Evolutionary conservation across 352 stramenopile genomes (phyloP).

Genomic region (Globisporangium lucens): DNA sequence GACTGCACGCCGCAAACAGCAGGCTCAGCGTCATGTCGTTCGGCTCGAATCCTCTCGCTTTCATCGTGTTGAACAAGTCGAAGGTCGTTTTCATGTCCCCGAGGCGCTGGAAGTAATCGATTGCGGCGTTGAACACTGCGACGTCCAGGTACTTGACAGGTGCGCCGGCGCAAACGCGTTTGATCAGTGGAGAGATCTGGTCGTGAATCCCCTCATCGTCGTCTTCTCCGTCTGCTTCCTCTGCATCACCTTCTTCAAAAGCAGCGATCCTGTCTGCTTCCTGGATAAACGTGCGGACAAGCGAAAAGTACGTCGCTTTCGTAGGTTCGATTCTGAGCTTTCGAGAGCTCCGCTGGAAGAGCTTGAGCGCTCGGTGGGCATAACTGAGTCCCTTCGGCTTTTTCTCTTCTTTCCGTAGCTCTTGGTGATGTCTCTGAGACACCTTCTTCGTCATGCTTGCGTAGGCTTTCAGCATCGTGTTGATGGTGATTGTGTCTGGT

Average conservation of each 20-base stretch:
- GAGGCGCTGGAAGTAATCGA: slow-evolving; percentile 59
- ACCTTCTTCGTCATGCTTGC: slow-evolving; percentile 13
- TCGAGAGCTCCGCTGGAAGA: slow-evolving; percentile 13
- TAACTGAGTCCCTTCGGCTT: slow-evolving; percentile 18
- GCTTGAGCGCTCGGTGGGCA: slow-evolving; percentile 29
- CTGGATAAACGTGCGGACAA: slow-evolving; percentile 52
- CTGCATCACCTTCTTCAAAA: slow-evolving; percentile 1
- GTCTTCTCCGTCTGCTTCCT: slow-evolving; percentile 15
- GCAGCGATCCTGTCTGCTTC: slow-evolving; percentile 26
- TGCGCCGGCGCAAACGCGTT: slow-evolving; percentile 41
- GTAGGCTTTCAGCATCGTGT: slow-evolving; percentile 50
- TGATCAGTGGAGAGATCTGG: slow-evolving; percentile 31
- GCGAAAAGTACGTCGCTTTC: slow-evolving; percentile 39
- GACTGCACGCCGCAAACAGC: slow-evolving; percentile 55
- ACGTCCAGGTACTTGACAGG: slow-evolving; percentile 31
- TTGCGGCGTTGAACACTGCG: slow-evolving; percentile 60
- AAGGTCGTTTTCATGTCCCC: slow-evolving; percentile 47
- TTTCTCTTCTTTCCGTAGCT: neutral
- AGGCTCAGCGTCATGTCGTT: slow-evolving; percentile 52
- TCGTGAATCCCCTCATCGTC: slow-evolving; percentile 22
- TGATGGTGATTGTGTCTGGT: slow-evolving; percentile 43
- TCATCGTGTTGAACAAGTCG: slow-evolving; percentile 62
- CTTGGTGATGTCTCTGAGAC: neutral
- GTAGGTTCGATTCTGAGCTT: slow-evolving; percentile 21
- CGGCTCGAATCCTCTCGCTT: slow-evolving; percentile 31